Conservation (phyloP, 371 early-diverging fungal species). For the Mortierella sp. region DNA sequence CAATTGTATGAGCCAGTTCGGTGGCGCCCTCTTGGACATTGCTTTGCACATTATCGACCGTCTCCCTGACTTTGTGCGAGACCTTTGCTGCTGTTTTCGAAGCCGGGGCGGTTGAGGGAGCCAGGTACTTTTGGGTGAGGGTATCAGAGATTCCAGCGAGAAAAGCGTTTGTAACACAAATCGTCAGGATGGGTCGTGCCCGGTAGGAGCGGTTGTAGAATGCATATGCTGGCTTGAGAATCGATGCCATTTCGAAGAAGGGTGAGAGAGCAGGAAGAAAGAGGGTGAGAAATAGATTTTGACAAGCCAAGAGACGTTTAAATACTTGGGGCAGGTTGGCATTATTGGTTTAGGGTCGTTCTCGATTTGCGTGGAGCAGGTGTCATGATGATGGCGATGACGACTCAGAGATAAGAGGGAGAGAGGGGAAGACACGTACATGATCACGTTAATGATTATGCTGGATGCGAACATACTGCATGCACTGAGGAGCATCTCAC, state of each 20-base stretch:
- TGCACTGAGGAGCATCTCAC: no score
- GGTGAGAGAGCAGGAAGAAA: constrained; percentile 1
- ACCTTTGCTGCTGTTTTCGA: neutral
- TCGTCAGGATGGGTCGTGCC: constrained; percentile 75
- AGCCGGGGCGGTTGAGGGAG: constrained; percentile 23
- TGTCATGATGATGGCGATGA: constrained; percentile 4
- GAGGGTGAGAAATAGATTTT: neutral
- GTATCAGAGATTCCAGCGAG: constrained; percentile 80
- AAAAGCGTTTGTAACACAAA: constrained; percentile 79
- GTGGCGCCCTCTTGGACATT: constrained; percentile 4
- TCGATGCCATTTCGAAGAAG: constrained; percentile 33
- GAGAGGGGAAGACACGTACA: neutral
- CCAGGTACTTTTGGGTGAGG: constrained; percentile 73
- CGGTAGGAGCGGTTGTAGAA: constrained; percentile 67
- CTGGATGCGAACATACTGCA: no score
- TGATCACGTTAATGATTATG: no score
- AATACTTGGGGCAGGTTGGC: neutral
- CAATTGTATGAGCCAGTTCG: neutral
- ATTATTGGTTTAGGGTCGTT: neutral
- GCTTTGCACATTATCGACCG: constrained; percentile 5
- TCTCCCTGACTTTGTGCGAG: neutral
- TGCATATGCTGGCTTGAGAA: constrained; percentile 44
- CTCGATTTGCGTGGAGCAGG: neutral
- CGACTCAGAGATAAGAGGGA: neutral
- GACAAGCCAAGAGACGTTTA: neutral